Percentiles rank a stretch among this genome's conserved stretches.
Conservation (phyloP, 768 basidiomycete species). For the Pleurotus tuber-regium region DNA sequence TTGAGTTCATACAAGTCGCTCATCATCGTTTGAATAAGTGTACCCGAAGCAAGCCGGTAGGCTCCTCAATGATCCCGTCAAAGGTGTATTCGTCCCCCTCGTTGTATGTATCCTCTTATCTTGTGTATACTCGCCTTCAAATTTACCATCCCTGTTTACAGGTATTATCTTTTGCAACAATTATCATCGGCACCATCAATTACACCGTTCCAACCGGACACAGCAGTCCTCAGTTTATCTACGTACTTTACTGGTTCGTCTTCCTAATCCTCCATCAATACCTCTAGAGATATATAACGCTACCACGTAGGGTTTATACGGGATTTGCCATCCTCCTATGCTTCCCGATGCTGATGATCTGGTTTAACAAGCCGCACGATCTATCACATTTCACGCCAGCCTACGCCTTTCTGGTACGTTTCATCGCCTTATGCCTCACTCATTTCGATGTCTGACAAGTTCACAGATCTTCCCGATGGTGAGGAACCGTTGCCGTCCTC, state of each 20-base stretch:
- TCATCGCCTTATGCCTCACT: background rate
- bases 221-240: conserved; percentile 32
- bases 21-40: conserved; percentile 24
- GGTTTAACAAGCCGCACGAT: conserved; percentile 47
- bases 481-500: conserved; percentile 12
- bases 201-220: conserved; percentile 39
- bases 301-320: conserved; percentile 37
- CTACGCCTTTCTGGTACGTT: conserved; percentile 35
- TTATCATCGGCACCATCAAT: conserved; percentile 46
- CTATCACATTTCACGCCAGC: conserved; percentile 35
- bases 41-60: conserved; percentile 41
- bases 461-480: conserved; percentile 32
- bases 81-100: conserved; percentile 41
- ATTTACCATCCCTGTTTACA: conserved; percentile 12
- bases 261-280: background rate
- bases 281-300: background rate
- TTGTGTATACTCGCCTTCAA: conserved; percentile 11
- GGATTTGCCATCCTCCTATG: conserved; percentile 33
- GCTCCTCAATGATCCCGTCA: conserved; percentile 41
- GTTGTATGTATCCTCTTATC: conserved; percentile 26
- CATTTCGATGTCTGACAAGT: background rate
- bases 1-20: background rate
- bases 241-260: conserved; percentile 42
- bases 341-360: conserved; percentile 48
- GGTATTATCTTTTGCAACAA: conserved; percentile 50